These are phyloP conservation scores for Volvox carteri DNA, from an alignment of 163 green algal genomes.

Conservation along the genomic window DNA sequence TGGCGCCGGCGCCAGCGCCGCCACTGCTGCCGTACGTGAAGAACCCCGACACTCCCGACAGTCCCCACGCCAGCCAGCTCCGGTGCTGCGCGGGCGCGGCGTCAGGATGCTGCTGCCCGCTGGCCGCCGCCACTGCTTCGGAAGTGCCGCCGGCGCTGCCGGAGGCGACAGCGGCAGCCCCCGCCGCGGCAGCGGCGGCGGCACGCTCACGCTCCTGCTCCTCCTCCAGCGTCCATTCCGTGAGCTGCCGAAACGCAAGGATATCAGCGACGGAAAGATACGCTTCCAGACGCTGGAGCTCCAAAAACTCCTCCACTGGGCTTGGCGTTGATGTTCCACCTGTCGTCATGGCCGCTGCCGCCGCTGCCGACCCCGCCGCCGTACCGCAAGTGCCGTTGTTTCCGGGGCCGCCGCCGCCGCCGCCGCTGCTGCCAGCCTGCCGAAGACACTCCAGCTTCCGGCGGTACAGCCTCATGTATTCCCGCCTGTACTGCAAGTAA, in stretches of 20 bases:
- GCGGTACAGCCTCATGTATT: slow-evolving; percentile 66
- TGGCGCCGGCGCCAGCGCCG: slow-evolving; percentile 3
- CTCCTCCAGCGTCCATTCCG: slow-evolving; percentile 64
- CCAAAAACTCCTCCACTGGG: slow-evolving; percentile 23
- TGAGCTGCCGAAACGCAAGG: slow-evolving; percentile 75
- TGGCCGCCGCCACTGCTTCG: not conserved
- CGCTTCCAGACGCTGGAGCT: slow-evolving; percentile 76
- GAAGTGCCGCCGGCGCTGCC: not conserved
- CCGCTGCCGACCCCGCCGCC: not conserved
- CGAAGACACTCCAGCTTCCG: slow-evolving; percentile 59
- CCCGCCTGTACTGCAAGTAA: slow-evolving; percentile 42
- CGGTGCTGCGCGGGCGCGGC: not conserved
- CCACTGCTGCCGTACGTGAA: slow-evolving; percentile 59
- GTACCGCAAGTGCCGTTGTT: too few species aligned
- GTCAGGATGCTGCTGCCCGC: not conserved
- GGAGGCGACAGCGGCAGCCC: too few species aligned
- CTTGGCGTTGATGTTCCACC: not conserved
- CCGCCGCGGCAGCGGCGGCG: not conserved
- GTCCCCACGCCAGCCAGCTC: slow-evolving; percentile 79
- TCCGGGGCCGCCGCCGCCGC: not conserved
- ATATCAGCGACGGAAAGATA: slow-evolving; percentile 75
- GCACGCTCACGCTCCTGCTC: slow-evolving; percentile 29
- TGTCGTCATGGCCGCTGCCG: not conserved
- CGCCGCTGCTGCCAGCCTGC: not conserved
- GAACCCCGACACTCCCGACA: slow-evolving; percentile 75